Evolutionary conservation across 73 alveolate species (phyloP), one percentile per base, ranked within the genome.

Genomic region (Paramecium sexaurelia): DNA sequence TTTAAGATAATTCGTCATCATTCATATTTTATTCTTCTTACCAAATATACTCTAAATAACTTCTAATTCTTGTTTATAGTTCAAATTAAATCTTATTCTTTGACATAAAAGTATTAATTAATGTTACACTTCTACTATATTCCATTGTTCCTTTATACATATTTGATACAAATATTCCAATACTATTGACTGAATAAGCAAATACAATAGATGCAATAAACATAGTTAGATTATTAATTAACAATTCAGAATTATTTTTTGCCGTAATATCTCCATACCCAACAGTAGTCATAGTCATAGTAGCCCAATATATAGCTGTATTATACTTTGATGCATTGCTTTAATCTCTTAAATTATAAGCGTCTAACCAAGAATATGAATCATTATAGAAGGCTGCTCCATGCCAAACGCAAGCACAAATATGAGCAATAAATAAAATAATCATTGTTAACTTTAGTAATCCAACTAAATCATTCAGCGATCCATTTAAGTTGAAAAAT

Each of bases 221-320:
- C 98, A 95, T 92, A n/a, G 97, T 95, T 36, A 94, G 51, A 29
- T 92, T 55, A 15, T 95, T 93, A 35, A 92, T 56, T 55, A 94
- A 88, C n/a, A 95, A 51, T 91, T 96, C 99, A 19, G 87, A 71
- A n/a, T 94, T 95, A 24, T 96, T 95, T 41, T 87, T 43, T 10
- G 99, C 97, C n/a, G 92, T 87, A 0, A 96, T 91, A 75, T 96
- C 99, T 29, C 99, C 99, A 91, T 96, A 96, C 8, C 99, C 99
- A 1, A 96, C 99, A 17, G 99, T 96, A n/a, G 98, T 95, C 99
- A 96, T 96, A 7, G 99, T 96, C 22, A 97, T 96, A 55, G 96
- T 95, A 7, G 99, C 98, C 96, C 97, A 96, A 82, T 96, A 96
- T n/a, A 96, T 85, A 17, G 98, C 91, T 24, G 92, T 84, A 9